A percentile compares a stretch with the other conserved stretches of the same genome.
These are phyloP conservation scores for Stipa capillata DNA, from an alignment of 176 grass and related monocot genomes.

Conservation along the genomic window DNA sequence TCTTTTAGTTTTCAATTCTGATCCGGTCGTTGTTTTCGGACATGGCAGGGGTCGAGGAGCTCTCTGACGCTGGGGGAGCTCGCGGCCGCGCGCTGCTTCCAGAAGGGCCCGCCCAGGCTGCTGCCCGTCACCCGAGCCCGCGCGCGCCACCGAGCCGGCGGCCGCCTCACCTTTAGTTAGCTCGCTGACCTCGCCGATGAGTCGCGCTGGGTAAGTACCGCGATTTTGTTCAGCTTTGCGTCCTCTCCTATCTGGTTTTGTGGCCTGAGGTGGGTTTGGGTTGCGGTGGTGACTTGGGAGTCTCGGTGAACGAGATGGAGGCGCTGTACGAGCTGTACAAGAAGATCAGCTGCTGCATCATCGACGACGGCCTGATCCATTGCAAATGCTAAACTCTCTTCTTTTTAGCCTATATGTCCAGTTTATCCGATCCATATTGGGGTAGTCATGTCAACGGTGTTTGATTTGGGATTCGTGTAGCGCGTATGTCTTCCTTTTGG, in stretches of 20 bases:
- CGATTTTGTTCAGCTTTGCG: neutral
- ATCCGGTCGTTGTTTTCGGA: neutral
- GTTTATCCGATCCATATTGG: neutral
- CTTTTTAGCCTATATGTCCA: neutral
- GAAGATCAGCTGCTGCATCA: constrained; percentile 41
- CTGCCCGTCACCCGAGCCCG: neutral
- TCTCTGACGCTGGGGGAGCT: constrained; percentile 37
- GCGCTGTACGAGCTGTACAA: constrained; percentile 51
- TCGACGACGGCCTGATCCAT: constrained; percentile 45
- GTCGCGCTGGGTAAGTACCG: constrained; percentile 32
- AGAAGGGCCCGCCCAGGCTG: constrained; percentile 3
- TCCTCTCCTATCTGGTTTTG: neutral
- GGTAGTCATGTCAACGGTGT: too few relatives aligned
- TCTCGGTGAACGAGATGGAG: constrained; percentile 50
- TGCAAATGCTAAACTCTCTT: neutral
- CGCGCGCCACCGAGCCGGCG: neutral
- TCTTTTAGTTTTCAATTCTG: too few relatives aligned
- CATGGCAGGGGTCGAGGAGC: constrained; percentile 31
- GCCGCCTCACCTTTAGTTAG: constrained; percentile 6
- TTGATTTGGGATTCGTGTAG: neutral
- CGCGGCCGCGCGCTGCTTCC: constrained; percentile 31
- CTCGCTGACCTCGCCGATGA: constrained; percentile 37
- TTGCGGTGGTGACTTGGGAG: constrained; percentile 7
- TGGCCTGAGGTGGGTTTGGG: neutral
- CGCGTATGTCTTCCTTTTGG: neutral